Conservation (phyloP, 768 basidiomycete genomes). For the Cystobasidium tubakii region DNA sequence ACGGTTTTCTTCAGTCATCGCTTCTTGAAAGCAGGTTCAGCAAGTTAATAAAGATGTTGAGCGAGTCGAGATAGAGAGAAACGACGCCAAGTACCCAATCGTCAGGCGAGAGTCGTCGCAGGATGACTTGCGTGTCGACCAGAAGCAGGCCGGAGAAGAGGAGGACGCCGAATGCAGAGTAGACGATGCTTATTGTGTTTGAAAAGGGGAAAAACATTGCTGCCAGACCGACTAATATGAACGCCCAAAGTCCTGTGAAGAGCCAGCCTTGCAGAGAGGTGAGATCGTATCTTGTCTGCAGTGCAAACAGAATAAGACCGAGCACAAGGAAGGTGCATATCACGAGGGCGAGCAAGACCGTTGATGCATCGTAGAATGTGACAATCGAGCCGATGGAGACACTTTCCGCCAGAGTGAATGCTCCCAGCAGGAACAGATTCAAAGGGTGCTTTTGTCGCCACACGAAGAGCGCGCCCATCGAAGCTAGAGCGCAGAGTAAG, state of each 20-base stretch:
- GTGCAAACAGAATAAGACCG: conserved; percentile 84
- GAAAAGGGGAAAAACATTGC: conserved; percentile 80
- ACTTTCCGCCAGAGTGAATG: conserved; percentile 86
- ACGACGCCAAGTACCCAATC: conserved; percentile 88
- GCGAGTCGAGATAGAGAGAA: conserved; percentile 78
- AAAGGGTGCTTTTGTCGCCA: conserved; percentile 84
- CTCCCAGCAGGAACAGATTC: conserved; percentile 74
- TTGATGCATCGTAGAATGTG: conserved; percentile 60
- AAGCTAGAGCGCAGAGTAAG: conserved; percentile 52
- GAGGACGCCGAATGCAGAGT: conserved; percentile 37
- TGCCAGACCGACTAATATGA: conserved; percentile 54
- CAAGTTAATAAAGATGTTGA: conserved; percentile 84
- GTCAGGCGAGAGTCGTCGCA: conserved; percentile 78
- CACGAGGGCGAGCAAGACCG: conserved; percentile 82
- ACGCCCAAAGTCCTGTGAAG: conserved; percentile 59
- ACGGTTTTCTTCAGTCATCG: neutral
- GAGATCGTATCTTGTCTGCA: conserved; percentile 69
- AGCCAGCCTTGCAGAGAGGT: conserved; percentile 85
- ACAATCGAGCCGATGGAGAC: conserved; percentile 80
- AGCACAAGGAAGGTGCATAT: conserved; percentile 90
- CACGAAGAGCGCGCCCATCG: conserved; percentile 53
- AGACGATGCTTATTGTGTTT: conserved; percentile 67
- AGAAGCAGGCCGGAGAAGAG: conserved; percentile 48
- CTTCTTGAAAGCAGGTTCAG: conserved; percentile 61
- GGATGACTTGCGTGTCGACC: conserved; percentile 85